Evolutionary conservation across 164 flowering plant species (phyloP).

Genomic region (Akebia trifoliata): DNA sequence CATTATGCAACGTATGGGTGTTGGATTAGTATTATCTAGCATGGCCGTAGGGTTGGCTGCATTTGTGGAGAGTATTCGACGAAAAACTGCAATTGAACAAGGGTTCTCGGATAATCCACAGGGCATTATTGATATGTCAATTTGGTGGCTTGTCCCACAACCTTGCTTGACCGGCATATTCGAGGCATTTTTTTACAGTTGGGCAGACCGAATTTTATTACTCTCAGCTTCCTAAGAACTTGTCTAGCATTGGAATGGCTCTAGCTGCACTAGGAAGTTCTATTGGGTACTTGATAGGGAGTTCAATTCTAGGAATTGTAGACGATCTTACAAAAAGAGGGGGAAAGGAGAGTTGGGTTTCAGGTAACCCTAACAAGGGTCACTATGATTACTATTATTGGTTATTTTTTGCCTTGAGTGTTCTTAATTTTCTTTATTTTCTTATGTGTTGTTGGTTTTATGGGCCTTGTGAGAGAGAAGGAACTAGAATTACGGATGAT

Average conservation of each 20-base stretch:
- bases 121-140: slow-evolving; percentile 1
- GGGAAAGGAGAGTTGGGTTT: slow-evolving; percentile 8
- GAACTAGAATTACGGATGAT: too few relatives aligned
- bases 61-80: background rate
- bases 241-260: slow-evolving; percentile 35
- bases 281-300: slow-evolving; percentile 23
- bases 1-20: background rate
- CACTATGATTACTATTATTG: background rate
- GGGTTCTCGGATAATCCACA: background rate
- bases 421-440: background rate
- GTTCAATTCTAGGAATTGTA: slow-evolving; percentile 18
- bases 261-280: slow-evolving; percentile 17
- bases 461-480: too few relatives aligned
- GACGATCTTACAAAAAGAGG: slow-evolving; percentile 8
- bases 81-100: background rate
- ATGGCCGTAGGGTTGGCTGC: background rate
- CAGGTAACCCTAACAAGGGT: slow-evolving; percentile 4
- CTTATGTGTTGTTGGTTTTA: too few relatives aligned
- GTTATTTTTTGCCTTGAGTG: background rate
- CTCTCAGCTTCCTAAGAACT: slow-evolving; percentile 32
- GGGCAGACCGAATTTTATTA: slow-evolving; percentile 35
- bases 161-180: slow-evolving; percentile 27
- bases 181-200: slow-evolving; percentile 26
- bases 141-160: slow-evolving; percentile 20
- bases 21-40: background rate